phyloP scores from a whole-genome alignment of 1,139 yeast species.

The Pneumocystis sp. region DNA sequence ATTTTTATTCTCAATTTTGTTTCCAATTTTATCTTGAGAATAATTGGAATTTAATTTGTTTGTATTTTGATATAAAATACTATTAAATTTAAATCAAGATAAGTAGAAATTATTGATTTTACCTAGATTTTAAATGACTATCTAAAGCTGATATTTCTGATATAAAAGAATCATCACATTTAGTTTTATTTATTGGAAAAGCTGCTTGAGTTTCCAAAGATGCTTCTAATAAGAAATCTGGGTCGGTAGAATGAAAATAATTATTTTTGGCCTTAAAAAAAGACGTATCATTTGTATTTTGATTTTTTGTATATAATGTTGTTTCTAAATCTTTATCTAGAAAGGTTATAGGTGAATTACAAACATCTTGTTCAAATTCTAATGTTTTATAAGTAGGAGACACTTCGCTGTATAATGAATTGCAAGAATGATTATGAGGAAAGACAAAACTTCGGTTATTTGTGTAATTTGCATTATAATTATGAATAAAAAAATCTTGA shows the following conservation, averaged over 20 bases:
- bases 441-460: neutral
- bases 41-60: neutral
- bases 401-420: neutral
- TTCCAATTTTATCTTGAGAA: neutral
- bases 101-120: neutral
- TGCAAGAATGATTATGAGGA: neutral
- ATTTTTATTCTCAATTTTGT: neutral
- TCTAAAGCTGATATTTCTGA: neutral
- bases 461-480: neutral
- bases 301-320: neutral
- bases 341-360: neutral
- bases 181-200: neutral
- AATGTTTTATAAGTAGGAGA: neutral
- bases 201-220: neutral
- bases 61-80: neutral
- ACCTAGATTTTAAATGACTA: neutral
- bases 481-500: neutral
- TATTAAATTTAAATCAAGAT: neutral
- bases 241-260: neutral
- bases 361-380: neutral
- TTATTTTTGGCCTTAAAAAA: neutral
- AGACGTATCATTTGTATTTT: neutral
- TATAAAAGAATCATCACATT: neutral
- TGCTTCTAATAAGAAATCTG: neutral
- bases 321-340: neutral